Base-by-base conservation (phyloP, 129 eudicot species). In the Deinandra increscens region DNA sequence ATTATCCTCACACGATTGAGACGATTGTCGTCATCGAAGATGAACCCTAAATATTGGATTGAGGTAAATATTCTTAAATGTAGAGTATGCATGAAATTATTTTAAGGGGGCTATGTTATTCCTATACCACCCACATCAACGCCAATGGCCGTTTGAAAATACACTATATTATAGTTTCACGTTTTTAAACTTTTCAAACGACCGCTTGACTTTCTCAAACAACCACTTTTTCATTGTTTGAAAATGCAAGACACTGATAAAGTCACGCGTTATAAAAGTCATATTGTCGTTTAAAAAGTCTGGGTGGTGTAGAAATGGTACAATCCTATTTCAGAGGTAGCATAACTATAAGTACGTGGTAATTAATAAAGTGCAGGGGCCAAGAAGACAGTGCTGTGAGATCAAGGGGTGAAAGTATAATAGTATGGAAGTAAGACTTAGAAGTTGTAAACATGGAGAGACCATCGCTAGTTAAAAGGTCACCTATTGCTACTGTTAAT, bases 361-460 rank as follows among this genome's bases (percentile, higher is more conserved):
- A 29, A 15, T 67, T 38, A n/a, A n/a, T n/a, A n/a, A n/a, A n/a
- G n/a, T 84, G 84, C 85, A 93, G 98, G 84, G 68, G 60, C 84
- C 83, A 7, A 79, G 84, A 7, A 83, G 98, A 74, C 88, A 86
- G 46, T 85, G 92, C 64, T 83, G 98, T 42, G 95, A 93, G 44
- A 76, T 93, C 39, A 68, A 15, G 51, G 77, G 81, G 9, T 66
- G 72, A 77, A 68, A 60, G 68, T 55, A 74, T 22, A 84, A 83
- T 20, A 73, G 70, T 55, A 78, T 93, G 88, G 80, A 80, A 61
- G 77, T 89, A 39, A 54, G 58, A 44, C 72, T 89, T 19, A 58
- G 95, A 73, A 87, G 70, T 66, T 85, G 96, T 74, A 78, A 77
- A 39, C 58, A 71, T 0, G 75, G 84, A 33, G 91, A 84, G 82